phyloP scores from a whole-genome alignment of 164 flowering plant species.

The Echeveria elegans region DNA sequence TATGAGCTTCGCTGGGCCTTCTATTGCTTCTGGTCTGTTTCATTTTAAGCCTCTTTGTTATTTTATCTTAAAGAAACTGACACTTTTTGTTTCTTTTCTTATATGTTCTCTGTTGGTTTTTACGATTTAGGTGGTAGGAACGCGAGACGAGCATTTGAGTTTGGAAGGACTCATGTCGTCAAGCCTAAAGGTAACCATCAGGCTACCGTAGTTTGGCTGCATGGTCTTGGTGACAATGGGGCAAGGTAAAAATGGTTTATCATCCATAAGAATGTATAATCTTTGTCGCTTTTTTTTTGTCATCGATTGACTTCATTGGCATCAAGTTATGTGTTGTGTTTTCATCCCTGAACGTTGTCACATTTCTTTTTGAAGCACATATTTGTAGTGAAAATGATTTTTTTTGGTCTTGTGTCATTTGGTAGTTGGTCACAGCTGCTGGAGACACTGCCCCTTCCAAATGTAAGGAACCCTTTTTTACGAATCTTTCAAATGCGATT shows the following conservation, averaged over 20 bases:
- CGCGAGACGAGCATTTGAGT: slow-evolving; percentile 20
- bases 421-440: slow-evolving; percentile 46
- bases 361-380: too few species aligned
- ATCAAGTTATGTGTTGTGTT: background rate
- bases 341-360: background rate
- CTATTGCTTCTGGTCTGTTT: slow-evolving; percentile 26
- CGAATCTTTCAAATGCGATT: background rate
- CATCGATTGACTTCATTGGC: background rate
- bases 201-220: slow-evolving; percentile 50
- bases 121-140: slow-evolving; percentile 12
- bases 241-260: slow-evolving; percentile 22
- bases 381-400: background rate
- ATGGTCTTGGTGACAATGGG: slow-evolving; percentile 51
- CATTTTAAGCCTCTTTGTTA: background rate
- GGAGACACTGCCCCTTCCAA: slow-evolving; percentile 42
- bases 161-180: slow-evolving; percentile 22
- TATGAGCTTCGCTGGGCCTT: slow-evolving; percentile 31
- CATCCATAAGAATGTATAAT: slow-evolving; percentile 8
- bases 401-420: background rate
- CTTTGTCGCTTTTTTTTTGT: background rate
- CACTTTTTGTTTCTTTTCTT: too few species aligned
- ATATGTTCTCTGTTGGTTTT: too few species aligned
- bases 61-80: background rate
- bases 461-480: slow-evolving; percentile 21
- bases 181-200: slow-evolving; percentile 45